Evolutionary conservation across 1,284 basidiomycete species (phyloP).

Genomic region (Ganoderma leucocontextum): DNA sequence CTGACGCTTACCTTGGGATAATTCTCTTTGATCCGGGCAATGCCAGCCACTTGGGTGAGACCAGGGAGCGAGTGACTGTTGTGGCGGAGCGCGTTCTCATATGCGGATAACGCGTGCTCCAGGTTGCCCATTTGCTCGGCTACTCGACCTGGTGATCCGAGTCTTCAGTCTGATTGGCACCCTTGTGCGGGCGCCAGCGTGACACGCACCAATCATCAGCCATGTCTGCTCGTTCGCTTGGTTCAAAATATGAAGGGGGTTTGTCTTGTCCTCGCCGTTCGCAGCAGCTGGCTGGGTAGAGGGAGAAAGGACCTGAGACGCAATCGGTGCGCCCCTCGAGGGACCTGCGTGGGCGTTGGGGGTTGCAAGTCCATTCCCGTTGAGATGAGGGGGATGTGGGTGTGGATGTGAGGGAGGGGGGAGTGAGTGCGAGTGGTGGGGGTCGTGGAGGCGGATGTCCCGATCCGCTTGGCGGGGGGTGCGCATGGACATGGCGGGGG

Average conservation of each 20-base stretch:
- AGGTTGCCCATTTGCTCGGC: slow-evolving; percentile 92
- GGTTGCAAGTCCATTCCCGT: slow-evolving; percentile 55
- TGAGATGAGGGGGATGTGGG: slow-evolving; percentile 56
- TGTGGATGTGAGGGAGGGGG: slow-evolving; percentile 47
- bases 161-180: slow-evolving; percentile 33
- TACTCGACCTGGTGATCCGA: slow-evolving; percentile 71
- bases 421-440: slow-evolving; percentile 55
- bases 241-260: slow-evolving; percentile 76
- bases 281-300: slow-evolving; percentile 51
- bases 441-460: slow-evolving; percentile 71
- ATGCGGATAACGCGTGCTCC: slow-evolving; percentile 88
- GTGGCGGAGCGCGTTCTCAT: slow-evolving; percentile 92
- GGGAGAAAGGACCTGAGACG: slow-evolving; percentile 51
- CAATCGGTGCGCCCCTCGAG: slow-evolving; percentile 37
- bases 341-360: slow-evolving; percentile 50
- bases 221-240: slow-evolving; percentile 92
- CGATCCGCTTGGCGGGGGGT: slow-evolving; percentile 65
- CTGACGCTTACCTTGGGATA: slow-evolving; percentile 74
- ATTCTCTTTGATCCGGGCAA: slow-evolving; percentile 88
- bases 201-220: slow-evolving; percentile 83
- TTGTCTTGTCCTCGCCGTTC: slow-evolving; percentile 52
- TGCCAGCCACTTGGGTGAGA: slow-evolving; percentile 90
- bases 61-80: slow-evolving; percentile 90
- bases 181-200: slow-evolving; percentile 17
- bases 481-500: slow-evolving; percentile 63